Base-by-base conservation (phyloP, 495 filamentous ascomycete genomes). In the Daldinia decipiens region DNA sequence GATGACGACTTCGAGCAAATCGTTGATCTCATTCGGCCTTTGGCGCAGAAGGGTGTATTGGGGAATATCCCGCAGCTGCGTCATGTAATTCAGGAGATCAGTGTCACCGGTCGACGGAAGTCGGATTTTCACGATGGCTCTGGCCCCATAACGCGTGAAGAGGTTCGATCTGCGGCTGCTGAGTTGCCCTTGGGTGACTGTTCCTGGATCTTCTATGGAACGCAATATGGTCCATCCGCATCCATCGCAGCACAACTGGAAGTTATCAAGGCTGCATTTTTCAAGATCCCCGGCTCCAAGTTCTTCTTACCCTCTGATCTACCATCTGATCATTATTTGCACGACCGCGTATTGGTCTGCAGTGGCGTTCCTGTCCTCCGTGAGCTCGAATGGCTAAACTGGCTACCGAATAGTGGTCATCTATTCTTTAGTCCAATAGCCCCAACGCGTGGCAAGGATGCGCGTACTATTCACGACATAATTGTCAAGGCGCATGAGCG, bases 371-470 rank as follows among this genome's bases (percentile, higher is more conserved):
- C 86, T 0, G 78, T 81, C 0, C 75, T 84, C 55, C 78, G 80
- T 15, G 87, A 88, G 65, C 76, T 88, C 7, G 71, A 80, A 19
- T 87, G 87, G 87, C 76, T 87, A 1, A 84, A 87, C 68, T 87
- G 85, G 85, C 65, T 81, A 4, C 85, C 84, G n/a, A 88, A 87
- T 68, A 86, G 84, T 12, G 80, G 78, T 0, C 86, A 88, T 71
- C 65, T 88, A 1, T 84, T 83, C 72, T 89, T 88, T 75, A 81
- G 79, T n/a, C 87, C 87, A 19, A 86, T 89, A 55, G 76, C 79
- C 8, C 81, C 82, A n/a, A 83, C 84, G 32, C 71, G 80, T n/a
- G 85, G 82, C 8, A 74, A 76, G 1, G 86, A 87, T 59, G 87
- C 84, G 5, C 78, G 76, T 9, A 70, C 74, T 6, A 78, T 85